Evolutionary conservation across 192 early-diverging fungal species (phyloP).

Genomic region (Umbelopsis sp.): DNA sequence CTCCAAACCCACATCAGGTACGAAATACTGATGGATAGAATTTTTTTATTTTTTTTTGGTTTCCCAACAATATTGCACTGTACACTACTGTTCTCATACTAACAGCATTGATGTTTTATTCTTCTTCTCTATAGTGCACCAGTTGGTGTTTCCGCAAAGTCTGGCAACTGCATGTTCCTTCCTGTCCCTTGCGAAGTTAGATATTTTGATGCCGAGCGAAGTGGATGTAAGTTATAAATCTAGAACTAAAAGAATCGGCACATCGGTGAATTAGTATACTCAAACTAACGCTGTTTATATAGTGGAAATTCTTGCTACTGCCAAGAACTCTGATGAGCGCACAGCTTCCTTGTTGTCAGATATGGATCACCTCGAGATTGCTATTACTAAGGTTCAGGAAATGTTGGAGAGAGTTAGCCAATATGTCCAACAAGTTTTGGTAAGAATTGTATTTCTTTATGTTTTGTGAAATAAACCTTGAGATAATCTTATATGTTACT

Average conservation of each 20-base stretch:
- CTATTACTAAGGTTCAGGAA: conserved; percentile 72
- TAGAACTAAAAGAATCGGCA: neutral
- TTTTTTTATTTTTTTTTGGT: no score
- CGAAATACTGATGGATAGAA: neutral
- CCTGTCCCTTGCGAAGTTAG: conserved; percentile 87
- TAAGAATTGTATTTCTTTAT: conserved; percentile 35
- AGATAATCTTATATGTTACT: neutral
- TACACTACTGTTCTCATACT: no score
- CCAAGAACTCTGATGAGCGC: conserved; percentile 54
- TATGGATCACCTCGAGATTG: conserved; percentile 88
- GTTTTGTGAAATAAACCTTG: no score
- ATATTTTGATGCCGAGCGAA: conserved; percentile 89
- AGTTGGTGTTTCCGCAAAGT: conserved; percentile 68
- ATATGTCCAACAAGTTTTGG: conserved; percentile 79
- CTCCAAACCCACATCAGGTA: conserved; percentile 74
- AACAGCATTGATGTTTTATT: neutral
- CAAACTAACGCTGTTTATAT: neutral
- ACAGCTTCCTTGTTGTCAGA: conserved; percentile 72
- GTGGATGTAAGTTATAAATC: conserved; percentile 65
- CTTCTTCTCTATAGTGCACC: conserved; percentile 54
- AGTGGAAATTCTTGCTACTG: conserved; percentile 73
- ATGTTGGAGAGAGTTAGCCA: conserved; percentile 83
- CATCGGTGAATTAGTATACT: neutral
- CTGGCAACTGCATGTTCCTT: conserved; percentile 89
- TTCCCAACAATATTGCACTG: no score